These are phyloP conservation scores for Thraustotheca clavata DNA, from an alignment of 352 stramenopile genomes.

Conservation along the genomic window DNA sequence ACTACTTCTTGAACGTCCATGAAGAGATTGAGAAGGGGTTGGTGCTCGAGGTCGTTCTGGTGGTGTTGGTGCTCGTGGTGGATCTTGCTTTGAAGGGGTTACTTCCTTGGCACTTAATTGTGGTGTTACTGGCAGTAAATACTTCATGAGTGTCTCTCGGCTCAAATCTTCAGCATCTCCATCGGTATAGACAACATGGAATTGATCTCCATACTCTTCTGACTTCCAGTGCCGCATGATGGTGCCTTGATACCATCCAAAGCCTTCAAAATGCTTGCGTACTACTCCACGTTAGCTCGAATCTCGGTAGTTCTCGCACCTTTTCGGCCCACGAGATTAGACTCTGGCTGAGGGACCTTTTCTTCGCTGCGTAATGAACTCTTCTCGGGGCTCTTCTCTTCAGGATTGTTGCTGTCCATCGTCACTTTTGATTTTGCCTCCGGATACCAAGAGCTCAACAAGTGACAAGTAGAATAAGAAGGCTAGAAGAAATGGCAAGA, in stretches of 20 bases:
- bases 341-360: neutral
- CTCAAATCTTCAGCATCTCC: slow-evolving; percentile 17
- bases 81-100: neutral
- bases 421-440: no score
- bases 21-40: neutral
- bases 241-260: slow-evolving; percentile 15
- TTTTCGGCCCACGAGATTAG: slow-evolving; percentile 9
- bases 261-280: slow-evolving; percentile 15
- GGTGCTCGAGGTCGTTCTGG: neutral
- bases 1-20: neutral
- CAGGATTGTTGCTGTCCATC: no score
- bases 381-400: no score
- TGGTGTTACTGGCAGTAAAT: neutral
- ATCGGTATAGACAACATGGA: slow-evolving; percentile 9
- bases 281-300: neutral
- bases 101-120: neutral
- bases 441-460: no score
- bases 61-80: neutral
- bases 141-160: neutral
- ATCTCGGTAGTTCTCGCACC: neutral
- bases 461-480: no score
- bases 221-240: slow-evolving; percentile 14
- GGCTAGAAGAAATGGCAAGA: no score
- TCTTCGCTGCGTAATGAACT: neutral
- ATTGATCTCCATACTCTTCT: slow-evolving; percentile 16